These are phyloP conservation scores for Pleodorina starrii DNA, from an alignment of 139 green algal genomes.

Conservation along the genomic window DNA sequence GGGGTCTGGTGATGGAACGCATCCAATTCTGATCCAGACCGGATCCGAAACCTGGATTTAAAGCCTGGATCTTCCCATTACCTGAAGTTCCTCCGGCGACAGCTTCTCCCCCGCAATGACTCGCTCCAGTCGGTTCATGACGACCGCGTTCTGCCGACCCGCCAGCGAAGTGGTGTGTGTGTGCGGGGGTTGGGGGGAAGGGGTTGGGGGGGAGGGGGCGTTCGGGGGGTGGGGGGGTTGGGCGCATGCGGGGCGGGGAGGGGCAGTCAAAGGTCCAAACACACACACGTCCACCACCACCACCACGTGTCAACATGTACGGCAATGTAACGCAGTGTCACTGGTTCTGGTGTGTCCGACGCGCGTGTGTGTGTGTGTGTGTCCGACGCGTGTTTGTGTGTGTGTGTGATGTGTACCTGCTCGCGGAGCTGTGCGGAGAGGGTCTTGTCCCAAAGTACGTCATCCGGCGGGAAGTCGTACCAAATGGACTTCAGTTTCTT, in stretches of 20 bases:
- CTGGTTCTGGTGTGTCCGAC: no score
- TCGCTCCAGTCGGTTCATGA: background rate
- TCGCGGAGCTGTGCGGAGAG: background rate
- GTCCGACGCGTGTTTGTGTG: no score
- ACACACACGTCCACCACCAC: background rate
- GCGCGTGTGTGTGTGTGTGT: no score
- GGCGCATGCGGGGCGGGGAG: no score
- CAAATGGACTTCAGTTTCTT: background rate
- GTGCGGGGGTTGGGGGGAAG: background rate
- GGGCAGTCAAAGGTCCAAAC: background rate
- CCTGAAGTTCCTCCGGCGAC: background rate
- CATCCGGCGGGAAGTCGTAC: background rate
- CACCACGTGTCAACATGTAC: no score
- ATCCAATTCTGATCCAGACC: no score
- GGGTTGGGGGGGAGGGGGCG: background rate
- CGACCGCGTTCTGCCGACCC: background rate
- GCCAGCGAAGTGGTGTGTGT: background rate
- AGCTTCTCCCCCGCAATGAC: constrained; percentile 13
- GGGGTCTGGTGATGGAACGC: no score
- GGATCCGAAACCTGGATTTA: no score
- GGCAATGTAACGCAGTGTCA: no score
- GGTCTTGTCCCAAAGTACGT: background rate
- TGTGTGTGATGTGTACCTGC: no score
- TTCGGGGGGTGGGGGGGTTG: no score
- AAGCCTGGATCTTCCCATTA: background rate